Evolutionary conservation across 805 yeast genomes (phyloP), one percentile per base, ranked within the genome.

Genomic region (Alloascoidea hylecoeti): DNA sequence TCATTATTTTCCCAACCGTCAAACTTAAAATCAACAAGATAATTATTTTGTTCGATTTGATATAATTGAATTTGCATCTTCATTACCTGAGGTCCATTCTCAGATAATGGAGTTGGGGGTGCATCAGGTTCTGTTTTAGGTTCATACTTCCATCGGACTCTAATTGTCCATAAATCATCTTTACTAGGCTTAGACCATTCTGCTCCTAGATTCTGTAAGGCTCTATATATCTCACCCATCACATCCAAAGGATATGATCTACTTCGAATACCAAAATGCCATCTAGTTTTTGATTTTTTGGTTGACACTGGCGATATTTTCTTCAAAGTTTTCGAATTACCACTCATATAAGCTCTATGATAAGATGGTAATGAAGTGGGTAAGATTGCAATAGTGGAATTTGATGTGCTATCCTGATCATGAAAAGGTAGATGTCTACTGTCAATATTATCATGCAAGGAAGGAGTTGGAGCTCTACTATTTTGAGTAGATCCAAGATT

Each of bases 321-420:
- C 83, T 77, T 33, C 66, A 64, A 37, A 64, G 57, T 34, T 57
- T 51, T 17, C 53, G n/a, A n/a, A n/a, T n/a, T n/a, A n/a, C 30
- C n/a, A n/a, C 30, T 68, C 97, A 89, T 92, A 52, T 72, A 83
- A 1, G 96, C 96, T 36, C 95, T 68, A 53, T 89, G 97, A 37
- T 89, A 83, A 44, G 89, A 85, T 3, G 98, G 96, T 49, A 92
- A 66, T 3, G 96, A 86, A 2, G 95, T 79, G 4, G 98, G 97
- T 43, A 92, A 61, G 16, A 89, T 83, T 2, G 96, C 94, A 44
- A 92, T 88, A 2, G 30, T 23, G 9, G 30, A 23, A 23, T 23
- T 23, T 48, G 35, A 56, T 56, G 46, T 42, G 42, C 35, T 23
- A 63, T 62, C 45, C 61, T 62, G 4, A 63, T 62, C 45, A 61